Conservation (phyloP, 2,329 filamentous ascomycete species). For the Leptosphaerulina australis region DNA sequence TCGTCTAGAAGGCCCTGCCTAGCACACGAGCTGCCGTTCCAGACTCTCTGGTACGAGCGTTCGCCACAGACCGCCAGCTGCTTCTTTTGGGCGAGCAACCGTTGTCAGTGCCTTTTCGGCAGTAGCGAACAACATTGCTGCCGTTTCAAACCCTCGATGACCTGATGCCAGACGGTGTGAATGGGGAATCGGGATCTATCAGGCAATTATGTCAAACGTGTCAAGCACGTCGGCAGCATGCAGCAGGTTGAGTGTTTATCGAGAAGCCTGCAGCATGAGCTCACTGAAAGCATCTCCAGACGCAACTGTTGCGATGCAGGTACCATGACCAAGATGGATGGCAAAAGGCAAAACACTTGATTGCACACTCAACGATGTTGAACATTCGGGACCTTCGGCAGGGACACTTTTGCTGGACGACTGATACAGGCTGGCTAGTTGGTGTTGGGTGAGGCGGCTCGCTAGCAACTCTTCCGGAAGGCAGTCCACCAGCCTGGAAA, state of each 20-base stretch:
- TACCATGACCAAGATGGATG: conserved; percentile 11
- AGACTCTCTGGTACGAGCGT: conserved; percentile 30
- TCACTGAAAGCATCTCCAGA: conserved; percentile 5
- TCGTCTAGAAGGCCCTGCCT: conserved; percentile 27
- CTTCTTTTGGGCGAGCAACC: conserved; percentile 33
- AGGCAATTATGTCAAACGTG: conserved; percentile 24
- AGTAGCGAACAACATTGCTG: conserved; percentile 33
- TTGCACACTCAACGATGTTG: conserved; percentile 5
- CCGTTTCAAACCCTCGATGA: conserved; percentile 33
- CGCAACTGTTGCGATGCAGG: conserved; percentile 21
- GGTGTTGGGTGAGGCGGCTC: conserved; percentile 16
- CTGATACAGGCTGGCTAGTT: conserved; percentile 9
- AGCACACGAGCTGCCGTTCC: conserved; percentile 33
- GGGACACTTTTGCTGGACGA: conserved; percentile 8
- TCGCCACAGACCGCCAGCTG: conserved; percentile 33
- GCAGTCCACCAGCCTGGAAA: conserved; percentile 33
- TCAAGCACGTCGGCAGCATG: conserved; percentile 20
- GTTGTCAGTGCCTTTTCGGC: conserved; percentile 29
- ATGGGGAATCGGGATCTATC: conserved; percentile 18
- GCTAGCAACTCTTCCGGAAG: conserved; percentile 3
- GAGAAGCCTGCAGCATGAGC: conserved; percentile 10
- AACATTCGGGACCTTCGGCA: conserved; percentile 5
- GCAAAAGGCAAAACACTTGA: conserved; percentile 3
- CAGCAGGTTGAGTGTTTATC: conserved; percentile 18
- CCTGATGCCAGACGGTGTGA: conserved; percentile 5